A percentile compares a stretch with the other conserved stretches of the same genome.
Conservation (phyloP, 805 yeast species). For the Metschnikowia hibisci region DNA sequence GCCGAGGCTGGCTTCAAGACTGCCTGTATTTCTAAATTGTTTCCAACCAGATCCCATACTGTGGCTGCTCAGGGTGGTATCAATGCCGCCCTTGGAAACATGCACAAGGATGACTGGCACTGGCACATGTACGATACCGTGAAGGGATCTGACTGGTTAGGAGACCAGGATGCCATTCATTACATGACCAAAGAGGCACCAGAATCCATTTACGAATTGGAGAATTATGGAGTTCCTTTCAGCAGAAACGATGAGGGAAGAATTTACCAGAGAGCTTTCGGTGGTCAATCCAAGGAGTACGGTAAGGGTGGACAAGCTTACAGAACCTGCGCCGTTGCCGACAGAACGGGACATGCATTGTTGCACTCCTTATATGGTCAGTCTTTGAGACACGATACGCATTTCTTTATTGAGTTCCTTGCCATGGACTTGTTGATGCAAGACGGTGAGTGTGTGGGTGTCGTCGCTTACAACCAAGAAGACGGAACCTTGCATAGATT, state of each 20-base stretch:
- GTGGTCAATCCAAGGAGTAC: slow-evolving; percentile 92
- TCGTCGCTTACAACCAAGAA: slow-evolving; percentile 95
- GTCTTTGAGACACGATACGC: slow-evolving; percentile 93
- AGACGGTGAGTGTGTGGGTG: slow-evolving; percentile 95
- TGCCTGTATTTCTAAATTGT: slow-evolving; percentile 93
- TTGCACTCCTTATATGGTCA: slow-evolving; percentile 95
- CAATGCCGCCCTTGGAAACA: slow-evolving; percentile 97
- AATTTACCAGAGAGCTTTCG: slow-evolving; percentile 97
- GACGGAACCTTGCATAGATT: slow-evolving; percentile 98
- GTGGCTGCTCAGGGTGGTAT: slow-evolving; percentile 99
- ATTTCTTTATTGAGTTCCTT: slow-evolving; percentile 95
- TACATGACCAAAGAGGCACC: slow-evolving; percentile 99
- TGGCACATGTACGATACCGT: slow-evolving; percentile 99
- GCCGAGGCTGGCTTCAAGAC: slow-evolving; percentile 97
- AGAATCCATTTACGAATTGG: slow-evolving; percentile 89
- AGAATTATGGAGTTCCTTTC: slow-evolving; percentile 97
- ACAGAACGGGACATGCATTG: slow-evolving; percentile 97
- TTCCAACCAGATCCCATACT: slow-evolving; percentile 98
- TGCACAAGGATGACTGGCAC: slow-evolving; percentile 98
- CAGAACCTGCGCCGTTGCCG: slow-evolving; percentile 99
- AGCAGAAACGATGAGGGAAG: slow-evolving; percentile 95
- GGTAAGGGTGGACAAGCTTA: slow-evolving; percentile 99
- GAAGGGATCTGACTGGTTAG: slow-evolving; percentile 98
- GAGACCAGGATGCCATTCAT: slow-evolving; percentile 98
- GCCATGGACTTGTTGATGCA: slow-evolving; percentile 93